phyloP scores from a whole-genome alignment of 192 early-diverging fungal genomes.

The Ambispora gerdemannii region DNA sequence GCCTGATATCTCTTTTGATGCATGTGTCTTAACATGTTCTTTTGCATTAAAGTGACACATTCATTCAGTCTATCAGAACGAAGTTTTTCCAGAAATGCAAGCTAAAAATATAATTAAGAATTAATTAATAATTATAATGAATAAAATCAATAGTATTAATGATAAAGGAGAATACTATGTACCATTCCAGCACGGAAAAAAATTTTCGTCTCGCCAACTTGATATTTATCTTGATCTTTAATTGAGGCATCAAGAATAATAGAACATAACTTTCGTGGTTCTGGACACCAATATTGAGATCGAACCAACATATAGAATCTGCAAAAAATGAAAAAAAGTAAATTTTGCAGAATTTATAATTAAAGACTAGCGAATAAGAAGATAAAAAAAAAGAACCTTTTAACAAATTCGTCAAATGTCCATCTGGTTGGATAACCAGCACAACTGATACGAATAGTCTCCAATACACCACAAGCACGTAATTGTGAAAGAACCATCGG shows the following conservation, averaged over 20 bases:
- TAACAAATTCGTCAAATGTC: conserved; percentile 87
- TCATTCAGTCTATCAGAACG: conserved; percentile 77
- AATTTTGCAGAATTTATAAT: conserved; percentile 31
- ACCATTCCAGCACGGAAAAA: conserved; percentile 98
- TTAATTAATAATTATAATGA: background rate
- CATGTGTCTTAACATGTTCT: conserved; percentile 74
- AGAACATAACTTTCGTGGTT: conserved; percentile 56
- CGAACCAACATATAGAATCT: conserved; percentile 58
- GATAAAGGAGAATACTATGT: background rate
- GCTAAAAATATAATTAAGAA: conserved; percentile 29
- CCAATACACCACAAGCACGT: conserved; percentile 97
- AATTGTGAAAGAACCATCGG: conserved; percentile 92
- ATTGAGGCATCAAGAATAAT: conserved; percentile 66
- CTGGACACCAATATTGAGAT: conserved; percentile 53
- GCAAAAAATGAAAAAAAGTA: background rate
- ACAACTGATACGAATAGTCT: conserved; percentile 98
- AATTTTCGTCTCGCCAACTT: conserved; percentile 93
- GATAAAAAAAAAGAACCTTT: conserved; percentile 46
- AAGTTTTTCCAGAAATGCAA: conserved; percentile 85
- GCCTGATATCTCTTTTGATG: conserved; percentile 57
- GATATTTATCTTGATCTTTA: conserved; percentile 80
- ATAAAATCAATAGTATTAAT: background rate
- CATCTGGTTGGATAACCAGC: conserved; percentile 94
- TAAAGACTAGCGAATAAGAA: conserved; percentile 52
- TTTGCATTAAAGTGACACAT: conserved; percentile 85